Conservation (phyloP, 352 stramenopile species). For the Saprolegnia parasitica region DNA sequence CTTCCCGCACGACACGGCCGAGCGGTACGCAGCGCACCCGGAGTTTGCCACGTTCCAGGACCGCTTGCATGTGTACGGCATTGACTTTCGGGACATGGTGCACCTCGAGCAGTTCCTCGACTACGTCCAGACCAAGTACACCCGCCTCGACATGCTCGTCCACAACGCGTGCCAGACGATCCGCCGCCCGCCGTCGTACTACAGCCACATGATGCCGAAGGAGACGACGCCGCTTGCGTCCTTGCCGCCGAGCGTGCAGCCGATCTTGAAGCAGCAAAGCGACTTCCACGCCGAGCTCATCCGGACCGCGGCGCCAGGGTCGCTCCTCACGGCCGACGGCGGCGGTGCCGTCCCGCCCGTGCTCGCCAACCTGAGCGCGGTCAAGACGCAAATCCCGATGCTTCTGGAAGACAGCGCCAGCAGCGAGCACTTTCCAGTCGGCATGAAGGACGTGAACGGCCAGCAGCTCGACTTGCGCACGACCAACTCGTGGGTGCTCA, state of each 20-base stretch:
- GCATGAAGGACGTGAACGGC: constrained; percentile 91
- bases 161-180: constrained; percentile 98
- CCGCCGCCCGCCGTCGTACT: constrained; percentile 91
- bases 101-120: constrained; percentile 94
- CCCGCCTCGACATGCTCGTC: constrained; percentile 94
- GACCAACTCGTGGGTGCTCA: constrained; percentile 94
- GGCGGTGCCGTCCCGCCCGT: constrained; percentile 17
- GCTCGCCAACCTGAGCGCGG: constrained; percentile 57
- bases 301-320: constrained; percentile 37
- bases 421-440: constrained; percentile 55
- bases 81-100: constrained; percentile 93
- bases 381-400: constrained; percentile 80
- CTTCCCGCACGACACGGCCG: constrained; percentile 91
- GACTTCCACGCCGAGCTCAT: constrained; percentile 64
- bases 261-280: constrained; percentile 72
- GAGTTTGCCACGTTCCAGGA: constrained; percentile 93
- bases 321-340: constrained; percentile 41
- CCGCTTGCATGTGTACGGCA: constrained; percentile 92
- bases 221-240: constrained; percentile 62
- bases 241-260: constrained; percentile 47
- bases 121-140: constrained; percentile 69
- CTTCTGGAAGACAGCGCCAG: constrained; percentile 49
- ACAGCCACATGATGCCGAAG: constrained; percentile 87
- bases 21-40: constrained; percentile 85
- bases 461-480: constrained; percentile 94